phyloP scores from a whole-genome alignment of 305 asterid genomes.

The Stenogyne calaminthoides region DNA sequence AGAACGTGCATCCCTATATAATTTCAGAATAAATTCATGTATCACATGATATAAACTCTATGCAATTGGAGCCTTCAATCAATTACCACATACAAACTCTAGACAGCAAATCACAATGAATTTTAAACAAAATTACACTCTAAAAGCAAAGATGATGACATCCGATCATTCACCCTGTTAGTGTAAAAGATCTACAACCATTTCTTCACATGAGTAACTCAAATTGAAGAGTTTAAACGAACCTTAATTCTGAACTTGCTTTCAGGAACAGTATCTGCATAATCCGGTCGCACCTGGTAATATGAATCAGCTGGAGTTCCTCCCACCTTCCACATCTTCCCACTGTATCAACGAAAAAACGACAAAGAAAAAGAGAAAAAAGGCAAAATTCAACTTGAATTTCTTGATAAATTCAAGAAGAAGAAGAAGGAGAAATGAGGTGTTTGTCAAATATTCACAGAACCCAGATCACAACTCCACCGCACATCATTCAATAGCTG shows the following conservation, averaged over 20 bases:
- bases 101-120: slow-evolving; percentile 10
- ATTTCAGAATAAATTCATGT: too few relatives aligned
- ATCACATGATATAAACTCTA: slow-evolving; percentile 10
- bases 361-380: neutral
- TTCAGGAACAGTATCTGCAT: slow-evolving; percentile 76
- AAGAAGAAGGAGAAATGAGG: slow-evolving; percentile 31
- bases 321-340: slow-evolving; percentile 81
- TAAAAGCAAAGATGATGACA: slow-evolving; percentile 15
- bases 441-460: slow-evolving; percentile 28
- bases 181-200: slow-evolving; percentile 6
- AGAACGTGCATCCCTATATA: too few relatives aligned
- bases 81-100: slow-evolving; percentile 10
- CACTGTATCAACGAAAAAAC: slow-evolving; percentile 15
- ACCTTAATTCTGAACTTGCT: slow-evolving; percentile 97
- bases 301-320: slow-evolving; percentile 90
- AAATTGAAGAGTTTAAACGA: slow-evolving; percentile 15
- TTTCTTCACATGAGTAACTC: slow-evolving; percentile 1
- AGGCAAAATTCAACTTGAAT: slow-evolving; percentile 20
- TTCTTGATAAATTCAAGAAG: slow-evolving; percentile 26
- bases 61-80: slow-evolving; percentile 13
- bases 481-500: slow-evolving; percentile 19
- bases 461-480: slow-evolving; percentile 42
- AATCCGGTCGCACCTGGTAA: slow-evolving; percentile 83
- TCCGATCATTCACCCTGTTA: neutral
- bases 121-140: slow-evolving; percentile 2